These are phyloP conservation scores for Skeletonema tropicum DNA, from an alignment of 108 stramenopile species.

Conservation along the genomic window DNA sequence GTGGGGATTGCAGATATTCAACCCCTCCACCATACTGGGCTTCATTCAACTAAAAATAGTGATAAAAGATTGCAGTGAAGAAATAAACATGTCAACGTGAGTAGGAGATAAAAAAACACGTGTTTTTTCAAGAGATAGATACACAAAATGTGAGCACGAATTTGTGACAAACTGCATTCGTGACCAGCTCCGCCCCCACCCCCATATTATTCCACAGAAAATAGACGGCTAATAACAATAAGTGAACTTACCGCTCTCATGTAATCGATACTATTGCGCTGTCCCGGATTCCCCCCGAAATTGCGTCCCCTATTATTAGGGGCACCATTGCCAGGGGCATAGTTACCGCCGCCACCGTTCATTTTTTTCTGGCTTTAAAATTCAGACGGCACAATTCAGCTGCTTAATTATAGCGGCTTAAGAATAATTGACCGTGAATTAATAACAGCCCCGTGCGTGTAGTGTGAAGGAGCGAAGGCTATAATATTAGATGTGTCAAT, in stretches of 20 bases:
- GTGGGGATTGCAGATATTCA: background rate
- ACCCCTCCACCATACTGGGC: background rate
- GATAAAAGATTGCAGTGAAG: background rate
- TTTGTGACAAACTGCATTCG: background rate
- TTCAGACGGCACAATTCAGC: background rate
- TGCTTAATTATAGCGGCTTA: background rate
- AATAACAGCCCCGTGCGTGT: background rate
- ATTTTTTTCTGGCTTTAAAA: background rate
- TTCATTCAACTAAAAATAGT: background rate
- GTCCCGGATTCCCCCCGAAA: conserved; percentile 7
- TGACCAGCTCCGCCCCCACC: background rate
- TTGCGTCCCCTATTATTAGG: background rate
- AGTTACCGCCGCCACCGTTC: background rate
- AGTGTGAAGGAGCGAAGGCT: background rate
- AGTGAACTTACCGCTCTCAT: conserved; percentile 1
- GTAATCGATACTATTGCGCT: background rate
- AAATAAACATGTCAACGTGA: background rate
- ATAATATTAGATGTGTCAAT: background rate
- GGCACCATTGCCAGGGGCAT: background rate
- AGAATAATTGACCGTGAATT: background rate
- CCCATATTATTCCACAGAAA: background rate
- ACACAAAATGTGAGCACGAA: conserved; percentile 6
- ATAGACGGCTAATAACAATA: background rate
- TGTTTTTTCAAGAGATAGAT: background rate
- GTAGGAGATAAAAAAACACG: background rate